Evolutionary conservation across 2,329 filamentous ascomycete genomes (phyloP).

Genomic region (Fusarium luffae): DNA sequence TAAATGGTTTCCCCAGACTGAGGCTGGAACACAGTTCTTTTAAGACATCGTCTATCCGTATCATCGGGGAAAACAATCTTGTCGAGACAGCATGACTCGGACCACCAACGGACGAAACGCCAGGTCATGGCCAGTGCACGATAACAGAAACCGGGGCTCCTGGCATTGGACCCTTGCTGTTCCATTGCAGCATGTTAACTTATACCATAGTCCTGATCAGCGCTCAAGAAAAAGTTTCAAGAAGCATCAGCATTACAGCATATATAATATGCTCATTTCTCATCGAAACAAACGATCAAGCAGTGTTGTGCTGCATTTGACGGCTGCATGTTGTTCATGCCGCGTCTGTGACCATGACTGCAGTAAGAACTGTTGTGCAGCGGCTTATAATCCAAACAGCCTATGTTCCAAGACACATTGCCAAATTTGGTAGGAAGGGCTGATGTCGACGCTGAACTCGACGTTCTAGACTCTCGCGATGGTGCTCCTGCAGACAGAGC

Average conservation of each 20-base stretch:
- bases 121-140: slow-evolving; percentile 38
- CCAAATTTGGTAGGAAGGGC: slow-evolving; percentile 36
- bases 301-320: slow-evolving; percentile 6
- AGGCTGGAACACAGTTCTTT: slow-evolving; percentile 27
- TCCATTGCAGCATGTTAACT: slow-evolving; percentile 6
- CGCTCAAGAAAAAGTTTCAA: not conserved
- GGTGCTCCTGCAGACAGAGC: slow-evolving; percentile 8
- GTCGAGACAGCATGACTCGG: slow-evolving; percentile 37
- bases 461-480: slow-evolving; percentile 38
- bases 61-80: slow-evolving; percentile 29
- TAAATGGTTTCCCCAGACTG: slow-evolving; percentile 40
- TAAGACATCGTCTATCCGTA: slow-evolving; percentile 27
- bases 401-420: slow-evolving; percentile 29
- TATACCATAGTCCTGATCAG: not conserved
- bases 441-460: slow-evolving; percentile 34
- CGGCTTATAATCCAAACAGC: slow-evolving; percentile 33
- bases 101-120: slow-evolving; percentile 23
- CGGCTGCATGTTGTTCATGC: slow-evolving; percentile 21
- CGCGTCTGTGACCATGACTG: slow-evolving; percentile 37
- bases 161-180: slow-evolving; percentile 24
- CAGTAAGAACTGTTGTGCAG: slow-evolving; percentile 36
- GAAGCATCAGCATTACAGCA: not conserved
- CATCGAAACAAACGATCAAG: not conserved
- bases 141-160: slow-evolving; percentile 31
- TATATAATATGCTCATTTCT: not conserved